Conservation (phyloP, 1,284 basidiomycete genomes). For the Hemileia vastatrix region DNA sequence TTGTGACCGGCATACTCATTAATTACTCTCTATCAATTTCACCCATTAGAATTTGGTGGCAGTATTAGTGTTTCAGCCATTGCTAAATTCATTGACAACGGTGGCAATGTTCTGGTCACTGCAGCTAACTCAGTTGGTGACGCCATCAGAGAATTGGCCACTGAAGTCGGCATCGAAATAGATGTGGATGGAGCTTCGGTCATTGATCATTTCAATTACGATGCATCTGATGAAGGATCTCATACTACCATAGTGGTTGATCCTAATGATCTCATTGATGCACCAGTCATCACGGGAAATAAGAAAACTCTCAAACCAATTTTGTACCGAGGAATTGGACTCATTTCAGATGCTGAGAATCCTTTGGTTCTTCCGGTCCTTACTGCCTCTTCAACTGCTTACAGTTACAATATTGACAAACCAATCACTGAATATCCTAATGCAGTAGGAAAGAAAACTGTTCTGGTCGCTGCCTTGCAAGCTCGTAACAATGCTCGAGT, state of each 20-base stretch:
- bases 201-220: slow-evolving; percentile 47
- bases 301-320: too few relatives aligned
- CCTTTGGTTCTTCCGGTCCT: slow-evolving; percentile 75
- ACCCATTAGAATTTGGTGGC: too few relatives aligned
- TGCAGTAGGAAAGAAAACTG: slow-evolving; percentile 62
- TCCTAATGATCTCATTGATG: slow-evolving; percentile 36
- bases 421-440: too few relatives aligned
- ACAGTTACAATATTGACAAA: slow-evolving; percentile 58
- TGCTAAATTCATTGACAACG: slow-evolving; percentile 55
- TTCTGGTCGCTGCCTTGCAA: slow-evolving; percentile 81
- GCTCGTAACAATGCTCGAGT: slow-evolving; percentile 64
- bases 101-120: slow-evolving; percentile 72
- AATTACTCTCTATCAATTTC: slow-evolving; percentile 64
- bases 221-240: too few relatives aligned
- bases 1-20: not conserved
- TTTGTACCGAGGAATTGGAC: slow-evolving; percentile 70
- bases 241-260: too few relatives aligned
- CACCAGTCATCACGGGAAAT: too few relatives aligned
- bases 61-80: too few relatives aligned
- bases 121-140: slow-evolving; percentile 56
- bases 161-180: slow-evolving; percentile 52
- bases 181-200: slow-evolving; percentile 45
- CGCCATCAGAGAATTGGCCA: slow-evolving; percentile 48
- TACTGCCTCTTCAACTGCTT: slow-evolving; percentile 55
- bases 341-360: slow-evolving; percentile 62